phyloP scores from a whole-genome alignment of 148 eudicot species.

The Polygonum maritimum region DNA sequence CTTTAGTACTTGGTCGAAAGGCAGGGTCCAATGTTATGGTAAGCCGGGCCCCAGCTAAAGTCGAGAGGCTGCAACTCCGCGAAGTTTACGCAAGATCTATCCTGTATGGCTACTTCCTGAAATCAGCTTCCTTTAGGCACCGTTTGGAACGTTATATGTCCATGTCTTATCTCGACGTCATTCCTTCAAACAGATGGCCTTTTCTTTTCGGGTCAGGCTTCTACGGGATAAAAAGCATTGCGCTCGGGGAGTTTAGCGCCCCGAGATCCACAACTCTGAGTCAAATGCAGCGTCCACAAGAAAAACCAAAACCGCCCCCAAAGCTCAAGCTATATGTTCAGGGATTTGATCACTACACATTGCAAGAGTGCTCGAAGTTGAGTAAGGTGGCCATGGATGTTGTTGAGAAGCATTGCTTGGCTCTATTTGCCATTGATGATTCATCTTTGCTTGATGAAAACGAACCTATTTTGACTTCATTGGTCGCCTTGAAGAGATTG shows the following conservation, averaged over 20 bases:
- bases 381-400: constrained; percentile 45
- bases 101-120: constrained; percentile 69
- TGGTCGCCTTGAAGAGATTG: constrained; percentile 72
- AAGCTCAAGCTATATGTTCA: constrained; percentile 43
- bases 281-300: constrained; percentile 23
- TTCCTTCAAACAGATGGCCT: constrained; percentile 21
- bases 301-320: constrained; percentile 25
- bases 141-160: constrained; percentile 32
- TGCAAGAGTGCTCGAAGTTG: constrained; percentile 47
- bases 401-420: constrained; percentile 52
- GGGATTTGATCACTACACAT: constrained; percentile 39
- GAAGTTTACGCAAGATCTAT: constrained; percentile 49
- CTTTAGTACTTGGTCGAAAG: constrained; percentile 38
- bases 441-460: background rate
- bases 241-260: constrained; percentile 21
- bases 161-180: constrained; percentile 10
- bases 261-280: constrained; percentile 22
- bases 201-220: constrained; percentile 20
- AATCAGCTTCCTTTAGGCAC: constrained; percentile 65
- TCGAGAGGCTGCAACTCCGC: constrained; percentile 32
- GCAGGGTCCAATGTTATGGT: constrained; percentile 50
- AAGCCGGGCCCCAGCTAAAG: constrained; percentile 48
- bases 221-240: constrained; percentile 19
- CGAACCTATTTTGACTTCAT: constrained; percentile 38
- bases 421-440: constrained; percentile 44